A percentile compares a stretch with the other conserved stretches of the same genome.
These are phyloP conservation scores for Lodderomyces beijingensis DNA, from an alignment of 1,139 yeast genomes.

Conservation along the genomic window DNA sequence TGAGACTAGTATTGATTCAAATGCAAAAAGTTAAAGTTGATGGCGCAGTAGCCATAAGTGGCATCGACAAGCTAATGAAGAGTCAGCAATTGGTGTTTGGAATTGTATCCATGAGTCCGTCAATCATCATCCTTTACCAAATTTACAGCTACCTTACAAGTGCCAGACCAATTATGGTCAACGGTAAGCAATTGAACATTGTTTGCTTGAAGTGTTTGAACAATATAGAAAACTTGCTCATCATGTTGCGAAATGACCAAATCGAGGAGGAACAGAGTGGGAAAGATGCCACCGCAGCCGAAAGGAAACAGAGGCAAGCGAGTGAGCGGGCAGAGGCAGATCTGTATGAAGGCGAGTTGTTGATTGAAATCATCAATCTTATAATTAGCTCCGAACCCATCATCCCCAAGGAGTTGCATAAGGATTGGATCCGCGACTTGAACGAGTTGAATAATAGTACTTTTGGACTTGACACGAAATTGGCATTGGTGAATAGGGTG, in stretches of 20 bases:
- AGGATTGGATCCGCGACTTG: constrained; percentile 54
- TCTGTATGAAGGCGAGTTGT: constrained; percentile 46
- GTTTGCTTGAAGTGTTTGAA: constrained; percentile 52
- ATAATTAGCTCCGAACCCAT: constrained; percentile 44
- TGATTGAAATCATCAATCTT: constrained; percentile 55
- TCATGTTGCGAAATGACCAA: constrained; percentile 20
- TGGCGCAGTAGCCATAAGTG: constrained; percentile 83
- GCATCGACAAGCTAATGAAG: constrained; percentile 83
- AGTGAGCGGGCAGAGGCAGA: no score
- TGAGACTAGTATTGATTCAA: constrained; percentile 79
- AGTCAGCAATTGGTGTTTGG: constrained; percentile 94
- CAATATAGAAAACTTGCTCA: constrained; percentile 52
- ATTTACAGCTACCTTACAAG: constrained; percentile 21
- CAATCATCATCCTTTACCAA: constrained; percentile 55
- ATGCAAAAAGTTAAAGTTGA: constrained; percentile 94
- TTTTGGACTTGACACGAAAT: constrained; percentile 26
- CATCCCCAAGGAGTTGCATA: constrained; percentile 42
- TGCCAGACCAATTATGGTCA: constrained; percentile 35
- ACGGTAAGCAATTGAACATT: constrained; percentile 37
- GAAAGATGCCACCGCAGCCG: not conserved
- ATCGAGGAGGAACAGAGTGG: constrained; percentile 15
- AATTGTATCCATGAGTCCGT: constrained; percentile 82
- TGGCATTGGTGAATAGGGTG: constrained; percentile 46
- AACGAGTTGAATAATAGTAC: constrained; percentile 44
- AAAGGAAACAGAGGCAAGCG: constrained; percentile 1